Evolutionary conservation across 2,329 filamentous ascomycete genomes (phyloP), one percentile per base, ranked within the genome.

Genomic region (Byssochlamys sp.): DNA sequence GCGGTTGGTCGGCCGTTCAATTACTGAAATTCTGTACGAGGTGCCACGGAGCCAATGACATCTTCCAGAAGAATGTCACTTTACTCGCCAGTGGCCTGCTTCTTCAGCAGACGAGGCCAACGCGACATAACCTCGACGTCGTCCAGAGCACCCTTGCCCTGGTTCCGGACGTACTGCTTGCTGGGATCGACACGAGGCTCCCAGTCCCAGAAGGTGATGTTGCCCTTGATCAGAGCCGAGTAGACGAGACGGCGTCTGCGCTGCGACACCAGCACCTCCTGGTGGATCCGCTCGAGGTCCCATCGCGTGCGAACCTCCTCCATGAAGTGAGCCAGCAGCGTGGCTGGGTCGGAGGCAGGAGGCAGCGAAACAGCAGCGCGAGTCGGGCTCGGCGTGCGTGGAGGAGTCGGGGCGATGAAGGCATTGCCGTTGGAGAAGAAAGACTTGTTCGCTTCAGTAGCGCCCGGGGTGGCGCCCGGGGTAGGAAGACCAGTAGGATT

Each of bases 121-220:
- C 73, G 72, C 14, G 72, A 75, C 35, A 75, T 69, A 12, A 71
- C 59, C 55, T 76, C 73, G 14, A 75, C 71, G 54, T 76, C 73
- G 53, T 75, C 73, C 29, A 76, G 62, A 1, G 69, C 65, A 2
- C 72, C 72, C 67, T 73, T 72, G 63, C 73, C 71, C 55, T 73
- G 71, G 65, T 76, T 76, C 54, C 91, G 88, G 66, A 96, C 95
- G 73, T 92, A 95, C 73, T 89, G 89, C 64, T 60, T 63, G 59
- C 71, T 71, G 6, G 69, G 70, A 61, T 74, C 69, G 53, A 77
- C 65, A 55, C 80, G 75, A 0, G 90, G 90, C 75, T 91, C 83
- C 74, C 87, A 88, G 73, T 96, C 91, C 91, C 91, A 96, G 69
- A 85, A 83, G 45, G 88, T 88, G 64, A 89, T 90, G 35, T 78